Evolutionary conservation across 208 protist species (phyloP).

Genomic region (Leishmania major): DNA sequence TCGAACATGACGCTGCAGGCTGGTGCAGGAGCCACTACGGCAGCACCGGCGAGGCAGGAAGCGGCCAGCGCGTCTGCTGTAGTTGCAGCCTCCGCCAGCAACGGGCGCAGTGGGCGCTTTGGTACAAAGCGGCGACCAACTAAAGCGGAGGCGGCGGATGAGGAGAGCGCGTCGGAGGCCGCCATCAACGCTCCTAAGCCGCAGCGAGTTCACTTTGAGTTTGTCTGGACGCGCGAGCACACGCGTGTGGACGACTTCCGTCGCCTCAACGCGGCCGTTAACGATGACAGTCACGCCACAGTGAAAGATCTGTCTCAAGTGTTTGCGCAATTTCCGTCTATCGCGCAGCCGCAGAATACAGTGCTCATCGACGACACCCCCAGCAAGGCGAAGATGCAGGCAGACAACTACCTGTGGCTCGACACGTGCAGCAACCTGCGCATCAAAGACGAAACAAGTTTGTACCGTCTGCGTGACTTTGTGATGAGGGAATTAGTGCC

Average conservation of each 20-base stretch:
- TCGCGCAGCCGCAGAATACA: constrained; percentile 74
- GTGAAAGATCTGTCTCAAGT: constrained; percentile 79
- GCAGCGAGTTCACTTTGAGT: constrained; percentile 56
- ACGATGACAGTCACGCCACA: constrained; percentile 81
- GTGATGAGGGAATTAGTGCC: constrained; percentile 62
- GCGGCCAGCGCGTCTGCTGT: background rate
- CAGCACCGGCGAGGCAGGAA: background rate
- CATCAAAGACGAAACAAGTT: constrained; percentile 49
- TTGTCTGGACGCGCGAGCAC: constrained; percentile 89
- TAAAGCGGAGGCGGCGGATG: background rate
- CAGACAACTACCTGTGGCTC: constrained; percentile 86
- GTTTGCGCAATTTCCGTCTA: constrained; percentile 57
- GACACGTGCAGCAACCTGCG: constrained; percentile 62
- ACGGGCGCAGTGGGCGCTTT: constrained; percentile 7
- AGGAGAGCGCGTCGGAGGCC: background rate
- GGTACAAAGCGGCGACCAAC: constrained; percentile 15
- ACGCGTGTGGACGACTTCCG: constrained; percentile 80
- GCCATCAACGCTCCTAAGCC: background rate
- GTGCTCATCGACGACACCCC: constrained; percentile 89
- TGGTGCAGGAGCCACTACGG: no score
- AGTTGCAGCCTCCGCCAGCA: background rate
- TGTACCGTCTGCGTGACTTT: constrained; percentile 67
- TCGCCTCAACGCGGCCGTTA: constrained; percentile 47
- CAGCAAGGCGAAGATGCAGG: constrained; percentile 79
- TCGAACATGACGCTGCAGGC: constrained; percentile 6